Evolutionary conservation across 2,329 filamentous ascomycete species (phyloP).

Genomic region (Calonectria henricotiae): DNA sequence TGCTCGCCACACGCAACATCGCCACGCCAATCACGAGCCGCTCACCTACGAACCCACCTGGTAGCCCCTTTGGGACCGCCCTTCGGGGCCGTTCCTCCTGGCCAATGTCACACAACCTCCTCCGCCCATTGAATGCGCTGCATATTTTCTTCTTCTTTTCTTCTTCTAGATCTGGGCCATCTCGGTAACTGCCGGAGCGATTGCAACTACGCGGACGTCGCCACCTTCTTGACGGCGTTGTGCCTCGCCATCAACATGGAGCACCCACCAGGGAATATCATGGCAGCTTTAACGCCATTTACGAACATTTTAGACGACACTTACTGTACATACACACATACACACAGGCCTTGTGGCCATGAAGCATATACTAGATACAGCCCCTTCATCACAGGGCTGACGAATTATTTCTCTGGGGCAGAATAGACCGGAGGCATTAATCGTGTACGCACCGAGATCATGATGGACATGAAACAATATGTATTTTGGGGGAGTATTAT

Average conservation of each 20-base stretch:
- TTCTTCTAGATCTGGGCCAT: conserved; percentile 26
- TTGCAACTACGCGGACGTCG: conserved; percentile 16
- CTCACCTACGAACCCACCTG: conserved; percentile 19
- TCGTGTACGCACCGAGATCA: conserved; percentile 16
- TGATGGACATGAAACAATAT: conserved; percentile 31
- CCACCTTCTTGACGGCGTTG: conserved; percentile 8
- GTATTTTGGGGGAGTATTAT: conserved; percentile 22
- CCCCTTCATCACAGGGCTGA: conserved; percentile 35
- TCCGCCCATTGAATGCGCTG: conserved; percentile 18
- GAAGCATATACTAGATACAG: conserved; percentile 50
- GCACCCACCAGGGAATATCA: background rate
- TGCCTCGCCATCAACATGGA: background rate
- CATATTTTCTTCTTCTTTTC: background rate
- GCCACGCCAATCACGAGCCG: conserved; percentile 30
- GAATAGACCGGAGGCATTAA: conserved; percentile 12
- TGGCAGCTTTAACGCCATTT: conserved; percentile 9
- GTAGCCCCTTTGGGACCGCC: conserved; percentile 10
- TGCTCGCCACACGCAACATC: conserved; percentile 29
- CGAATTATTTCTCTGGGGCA: conserved; percentile 10
- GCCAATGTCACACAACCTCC: conserved; percentile 28
- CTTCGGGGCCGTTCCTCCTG: conserved; percentile 7
- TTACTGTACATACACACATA: conserved; percentile 31
- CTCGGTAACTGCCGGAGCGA: conserved; percentile 31
- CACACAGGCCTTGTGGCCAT: conserved; percentile 26
- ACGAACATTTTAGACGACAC: conserved; percentile 30